Base-by-base conservation (phyloP, 805 yeast genomes). In the Scheffersomyces ergatensis region DNA sequence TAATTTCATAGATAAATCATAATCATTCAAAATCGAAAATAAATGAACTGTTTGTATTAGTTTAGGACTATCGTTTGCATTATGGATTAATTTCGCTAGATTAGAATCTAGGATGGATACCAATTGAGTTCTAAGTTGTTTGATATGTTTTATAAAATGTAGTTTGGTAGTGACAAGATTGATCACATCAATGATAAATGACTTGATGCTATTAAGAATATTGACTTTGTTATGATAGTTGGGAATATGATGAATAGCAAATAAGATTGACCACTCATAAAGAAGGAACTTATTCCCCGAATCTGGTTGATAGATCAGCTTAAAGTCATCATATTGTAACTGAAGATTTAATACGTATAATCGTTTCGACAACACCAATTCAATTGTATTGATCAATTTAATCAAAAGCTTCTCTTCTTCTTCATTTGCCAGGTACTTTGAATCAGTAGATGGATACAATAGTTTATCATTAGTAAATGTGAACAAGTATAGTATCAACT, bases 1-100 rank as follows among this genome's bases (percentile, higher is more conserved):
- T 31, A 67, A 46, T 38, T 62, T 64, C 16, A 46, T 38, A 9
- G 63, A 44, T 11, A 67, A 46, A 34, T 66, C 72, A 43, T 59
- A 58, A 46, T 67, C 72, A 41, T 63, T 64, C 14, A 67, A 40
- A 7, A 67, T 59, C 4, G 70, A 53, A 40, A 58, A 67, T n/a
- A 65, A 47, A 39, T 68, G 70, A 2, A 55, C 54, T 1, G 59
- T 43, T 3, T 49, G 36, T 19, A 44, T 36, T 13, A 58, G 36
- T 12, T 38, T 42, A 14, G 33, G 23, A n/a, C 35, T 35, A 17
- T 17, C 27, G 7, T 36, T 37, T 33, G 54, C 26, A n/a, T 37
- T 35, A 8, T 39, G 38, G 13, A 60, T 40, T 20, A 56, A 37
- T 20, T 29, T 34, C 3, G 40, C 43, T 14, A 60, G 31, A 16